Evolutionary conservation across 768 basidiomycete genomes (phyloP).

Genomic region (Tulasnella sp.): DNA sequence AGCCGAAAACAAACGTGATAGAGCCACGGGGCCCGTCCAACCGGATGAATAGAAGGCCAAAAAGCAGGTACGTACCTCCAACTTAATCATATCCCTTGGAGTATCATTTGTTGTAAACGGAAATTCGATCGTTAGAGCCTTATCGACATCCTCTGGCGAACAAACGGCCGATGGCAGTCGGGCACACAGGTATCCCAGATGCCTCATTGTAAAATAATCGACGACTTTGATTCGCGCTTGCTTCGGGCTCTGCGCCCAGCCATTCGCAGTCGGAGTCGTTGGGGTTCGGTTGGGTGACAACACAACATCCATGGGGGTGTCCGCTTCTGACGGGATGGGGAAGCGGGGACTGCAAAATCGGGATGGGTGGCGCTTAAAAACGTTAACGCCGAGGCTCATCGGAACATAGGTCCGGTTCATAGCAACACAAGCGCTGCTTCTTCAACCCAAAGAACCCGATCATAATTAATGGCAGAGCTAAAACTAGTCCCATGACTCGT

Average conservation of each 20-base stretch:
- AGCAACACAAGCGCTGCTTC: too few species aligned
- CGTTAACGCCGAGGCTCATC: background rate
- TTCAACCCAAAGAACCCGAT: too few species aligned
- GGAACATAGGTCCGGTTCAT: too few species aligned
- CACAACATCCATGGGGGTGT: background rate
- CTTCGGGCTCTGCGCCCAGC: background rate
- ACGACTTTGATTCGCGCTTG: slow-evolving; percentile 3
- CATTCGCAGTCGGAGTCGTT: background rate
- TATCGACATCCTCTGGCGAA: background rate
- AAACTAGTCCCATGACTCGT: too few species aligned
- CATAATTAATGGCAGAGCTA: too few species aligned
- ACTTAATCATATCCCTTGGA: background rate
- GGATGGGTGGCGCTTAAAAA: background rate
- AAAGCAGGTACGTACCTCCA: background rate
- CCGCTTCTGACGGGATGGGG: background rate
- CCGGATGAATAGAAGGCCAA: background rate
- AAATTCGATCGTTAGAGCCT: background rate
- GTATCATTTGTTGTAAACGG: background rate
- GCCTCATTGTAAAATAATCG: background rate
- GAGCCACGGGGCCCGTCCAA: background rate
- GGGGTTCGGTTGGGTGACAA: background rate
- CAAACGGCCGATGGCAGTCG: background rate
- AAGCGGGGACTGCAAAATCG: background rate
- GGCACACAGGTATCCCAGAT: background rate
- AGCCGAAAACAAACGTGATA: too few species aligned